Percentiles rank a stretch among this genome's conserved stretches.
Conservation (phyloP, 306 rosid genomes). For the Glycine soja region DNA sequence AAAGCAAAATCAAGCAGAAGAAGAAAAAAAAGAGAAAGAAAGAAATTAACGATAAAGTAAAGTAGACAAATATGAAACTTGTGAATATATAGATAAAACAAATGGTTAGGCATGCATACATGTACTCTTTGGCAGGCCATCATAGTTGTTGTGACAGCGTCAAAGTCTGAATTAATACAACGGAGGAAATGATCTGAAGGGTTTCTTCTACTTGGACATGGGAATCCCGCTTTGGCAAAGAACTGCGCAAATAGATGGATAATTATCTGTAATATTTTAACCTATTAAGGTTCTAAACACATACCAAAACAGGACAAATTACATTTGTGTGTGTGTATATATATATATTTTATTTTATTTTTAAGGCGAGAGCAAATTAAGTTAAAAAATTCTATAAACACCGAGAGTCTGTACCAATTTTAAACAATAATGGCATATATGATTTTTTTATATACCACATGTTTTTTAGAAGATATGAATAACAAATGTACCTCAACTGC, state of each 20-base stretch:
- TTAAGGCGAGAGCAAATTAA: no score
- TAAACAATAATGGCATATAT: no score
- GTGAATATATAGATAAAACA: slow-evolving; percentile 2
- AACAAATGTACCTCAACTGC: slow-evolving; percentile 71
- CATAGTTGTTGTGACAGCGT: slow-evolving; percentile 58
- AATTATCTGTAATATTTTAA: background rate
- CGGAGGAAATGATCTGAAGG: slow-evolving; percentile 98
- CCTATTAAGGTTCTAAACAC: background rate
- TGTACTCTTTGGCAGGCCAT: slow-evolving; percentile 55
- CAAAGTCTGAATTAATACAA: slow-evolving; percentile 90
- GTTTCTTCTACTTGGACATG: slow-evolving; percentile 89
- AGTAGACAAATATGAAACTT: background rate
- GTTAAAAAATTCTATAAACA: no score
- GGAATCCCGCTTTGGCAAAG: slow-evolving; percentile 85
- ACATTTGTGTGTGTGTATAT: no score
- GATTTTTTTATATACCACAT: no score
- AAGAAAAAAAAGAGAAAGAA: background rate
- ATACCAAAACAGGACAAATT: background rate
- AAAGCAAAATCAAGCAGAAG: background rate
- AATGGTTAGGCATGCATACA: slow-evolving; percentile 47
- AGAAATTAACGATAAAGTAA: background rate
- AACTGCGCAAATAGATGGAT: slow-evolving; percentile 59
- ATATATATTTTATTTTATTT: no score
- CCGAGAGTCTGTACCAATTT: no score
- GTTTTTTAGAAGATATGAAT: no score